Conservation (phyloP, 2,329 filamentous ascomycete species). For the Macrophomina phaseolina region DNA sequence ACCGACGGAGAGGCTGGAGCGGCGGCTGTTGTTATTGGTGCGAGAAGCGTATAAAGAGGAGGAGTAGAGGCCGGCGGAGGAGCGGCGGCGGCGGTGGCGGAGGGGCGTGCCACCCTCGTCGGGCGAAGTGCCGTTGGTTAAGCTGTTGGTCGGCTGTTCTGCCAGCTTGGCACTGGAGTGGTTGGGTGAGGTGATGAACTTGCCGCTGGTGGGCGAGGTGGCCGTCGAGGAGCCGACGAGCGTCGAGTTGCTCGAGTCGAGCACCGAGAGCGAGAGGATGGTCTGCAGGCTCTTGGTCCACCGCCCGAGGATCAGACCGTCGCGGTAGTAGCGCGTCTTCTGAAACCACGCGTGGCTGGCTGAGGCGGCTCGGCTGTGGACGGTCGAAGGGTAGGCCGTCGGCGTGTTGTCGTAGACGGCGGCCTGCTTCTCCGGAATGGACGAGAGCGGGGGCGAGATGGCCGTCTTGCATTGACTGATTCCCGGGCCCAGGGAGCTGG, state of each 20-base stretch:
- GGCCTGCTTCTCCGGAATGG: constrained; percentile 7
- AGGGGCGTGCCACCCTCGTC: neutral
- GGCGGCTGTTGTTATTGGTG: neutral
- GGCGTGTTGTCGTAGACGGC: constrained; percentile 5
- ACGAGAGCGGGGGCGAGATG: constrained; percentile 33
- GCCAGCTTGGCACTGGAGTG: neutral
- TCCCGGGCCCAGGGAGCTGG: constrained; percentile 59
- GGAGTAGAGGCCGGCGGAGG: constrained; percentile 33
- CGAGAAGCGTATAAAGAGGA: no score
- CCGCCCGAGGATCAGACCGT: constrained; percentile 50
- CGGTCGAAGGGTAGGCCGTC: constrained; percentile 13
- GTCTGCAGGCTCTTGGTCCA: constrained; percentile 62
- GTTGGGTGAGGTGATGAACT: constrained; percentile 1
- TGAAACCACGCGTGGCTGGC: constrained; percentile 54
- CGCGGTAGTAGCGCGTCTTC: constrained; percentile 61
- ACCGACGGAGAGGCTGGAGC: constrained; percentile 38
- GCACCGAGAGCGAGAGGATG: constrained; percentile 53
- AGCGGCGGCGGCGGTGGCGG: constrained; percentile 9
- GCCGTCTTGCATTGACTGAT: constrained; percentile 45
- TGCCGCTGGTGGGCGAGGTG: constrained; percentile 26
- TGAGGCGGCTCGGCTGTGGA: constrained; percentile 16
- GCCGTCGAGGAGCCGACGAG: constrained; percentile 18
- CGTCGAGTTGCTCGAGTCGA: constrained; percentile 38
- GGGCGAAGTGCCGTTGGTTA: neutral
- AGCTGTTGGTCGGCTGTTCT: neutral